These are phyloP conservation scores for Suhomyces atakaporum DNA, from an alignment of 1,139 yeast species.

Conservation along the genomic window DNA sequence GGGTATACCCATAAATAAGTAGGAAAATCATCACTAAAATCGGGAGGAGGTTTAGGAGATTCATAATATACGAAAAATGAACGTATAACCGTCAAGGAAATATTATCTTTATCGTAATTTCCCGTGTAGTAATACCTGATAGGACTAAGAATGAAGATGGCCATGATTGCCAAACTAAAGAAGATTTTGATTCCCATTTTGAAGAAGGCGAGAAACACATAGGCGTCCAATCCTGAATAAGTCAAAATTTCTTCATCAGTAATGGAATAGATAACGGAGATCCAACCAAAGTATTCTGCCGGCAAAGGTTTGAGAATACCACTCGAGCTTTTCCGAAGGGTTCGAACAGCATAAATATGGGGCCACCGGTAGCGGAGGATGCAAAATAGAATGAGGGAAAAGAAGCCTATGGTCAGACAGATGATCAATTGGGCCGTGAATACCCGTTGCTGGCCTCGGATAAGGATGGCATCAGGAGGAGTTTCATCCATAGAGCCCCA, in stretches of 20 bases:
- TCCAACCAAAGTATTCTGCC: conserved; percentile 43
- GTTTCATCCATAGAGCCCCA: conserved; percentile 20
- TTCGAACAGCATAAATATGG: conserved; percentile 52
- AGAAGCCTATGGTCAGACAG: conserved; percentile 40
- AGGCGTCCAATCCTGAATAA: conserved; percentile 48
- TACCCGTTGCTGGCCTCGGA: conserved; percentile 47
- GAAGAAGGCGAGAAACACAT: conserved; percentile 47
- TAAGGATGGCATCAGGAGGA: conserved; percentile 25
- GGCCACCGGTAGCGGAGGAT: conserved; percentile 50
- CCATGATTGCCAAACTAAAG: conserved; percentile 35
- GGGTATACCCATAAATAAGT: conserved; percentile 42
- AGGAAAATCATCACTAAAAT: conserved; percentile 21
- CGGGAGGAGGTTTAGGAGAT: conserved; percentile 13
- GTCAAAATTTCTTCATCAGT: conserved; percentile 46
- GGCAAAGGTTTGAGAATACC: conserved; percentile 38
- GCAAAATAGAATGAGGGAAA: conserved; percentile 42
- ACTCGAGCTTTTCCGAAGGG: conserved; percentile 36
- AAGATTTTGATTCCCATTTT: conserved; percentile 48
- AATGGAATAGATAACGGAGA: conserved; percentile 34
- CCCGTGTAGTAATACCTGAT: conserved; percentile 48
- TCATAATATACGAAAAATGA: conserved; percentile 9
- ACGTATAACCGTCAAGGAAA: conserved; percentile 18
- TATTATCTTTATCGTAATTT: conserved; percentile 45
- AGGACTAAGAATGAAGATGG: conserved; percentile 46
- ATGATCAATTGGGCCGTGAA: conserved; percentile 46